phyloP scores from a whole-genome alignment of 169 alveolate genomes.

The Plasmodium adleri region DNA sequence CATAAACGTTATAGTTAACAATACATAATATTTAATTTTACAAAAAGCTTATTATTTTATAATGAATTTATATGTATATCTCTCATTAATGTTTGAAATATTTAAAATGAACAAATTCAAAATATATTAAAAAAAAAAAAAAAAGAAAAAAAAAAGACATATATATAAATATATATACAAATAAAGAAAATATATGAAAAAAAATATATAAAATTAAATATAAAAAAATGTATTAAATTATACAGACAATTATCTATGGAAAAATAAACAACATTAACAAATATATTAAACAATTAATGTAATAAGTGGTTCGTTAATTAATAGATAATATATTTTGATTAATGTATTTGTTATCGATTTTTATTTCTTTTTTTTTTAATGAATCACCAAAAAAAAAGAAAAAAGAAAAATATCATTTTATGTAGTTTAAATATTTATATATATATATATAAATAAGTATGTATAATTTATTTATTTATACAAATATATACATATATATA shows the following conservation, averaged over 20 bases:
- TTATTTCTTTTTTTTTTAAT: neutral
- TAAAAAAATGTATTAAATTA: slow-evolving; percentile 14
- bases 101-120: slow-evolving; percentile 32
- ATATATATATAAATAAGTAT: slow-evolving; percentile 18
- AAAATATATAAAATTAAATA: slow-evolving; percentile 6
- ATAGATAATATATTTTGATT: slow-evolving; percentile 31
- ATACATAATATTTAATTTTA: slow-evolving; percentile 22
- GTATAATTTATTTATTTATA: neutral
- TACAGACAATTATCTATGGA: slow-evolving; percentile 27
- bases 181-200: slow-evolving; percentile 8
- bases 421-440: too few relatives aligned
- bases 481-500: slow-evolving; percentile 20
- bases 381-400: too few relatives aligned
- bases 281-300: slow-evolving; percentile 9
- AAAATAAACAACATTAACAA: slow-evolving; percentile 48
- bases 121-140: slow-evolving; percentile 39
- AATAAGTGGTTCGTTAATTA: slow-evolving; percentile 9
- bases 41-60: neutral
- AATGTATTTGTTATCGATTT: slow-evolving; percentile 12
- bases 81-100: slow-evolving; percentile 27
- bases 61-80: neutral
- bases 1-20: slow-evolving; percentile 18
- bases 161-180: slow-evolving; percentile 19
- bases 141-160: neutral
- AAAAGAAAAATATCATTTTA: too few relatives aligned